Base-by-base conservation (phyloP, 2,329 filamentous ascomycete genomes). In the Talaromyces amestolkiae region DNA sequence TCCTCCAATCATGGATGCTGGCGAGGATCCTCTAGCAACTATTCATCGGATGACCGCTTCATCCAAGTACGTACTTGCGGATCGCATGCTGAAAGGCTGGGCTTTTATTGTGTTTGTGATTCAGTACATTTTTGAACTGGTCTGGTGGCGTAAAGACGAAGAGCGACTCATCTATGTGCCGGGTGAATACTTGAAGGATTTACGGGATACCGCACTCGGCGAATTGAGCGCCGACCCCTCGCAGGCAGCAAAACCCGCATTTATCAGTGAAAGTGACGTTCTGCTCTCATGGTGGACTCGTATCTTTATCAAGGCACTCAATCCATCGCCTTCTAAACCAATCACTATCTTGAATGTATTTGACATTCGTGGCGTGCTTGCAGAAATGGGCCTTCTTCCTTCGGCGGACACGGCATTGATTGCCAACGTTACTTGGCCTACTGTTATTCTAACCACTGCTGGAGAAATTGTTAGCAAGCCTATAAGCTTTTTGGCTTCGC, bases 251-350 rank as follows among this genome's bases (percentile, higher is more conserved):
- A 41, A 47, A 10, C 8, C 63, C 11, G 72, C 78, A 1, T 83
- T 81, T 62, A 49, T 84, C 35, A 83, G 79, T 66, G 80, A 83
- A n/a, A 77, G 78, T 22, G 82, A 85, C 61, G 71, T 84, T 1
- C 69, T 85, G 2, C 70, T 73, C 1, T 80, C 79, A 0, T 85
- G 81, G 79, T 70, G 74, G 61, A 70, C 76, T 9, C 75, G 75
- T 10, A 68, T 75, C 11, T 70, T 71, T 49, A 68, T 70, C 27
- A 69, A 65, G 33, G 68, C 68, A 3, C 61, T 69, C 66, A n/a
- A 71, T 69, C 58, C 69, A 70, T n/a, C 69, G 68, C n/a, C 74
- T 19, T 65, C 69, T 17, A 72, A 72, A 31, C 72, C 74, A 1
- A 67, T 83, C 51, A 74, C 72, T 9, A 70, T 79, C n/a, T 69